Evolutionary conservation across 2,329 filamentous ascomycete genomes (phyloP), one percentile per base, ranked within the genome.

Genomic region (Aspergillus sp.): DNA sequence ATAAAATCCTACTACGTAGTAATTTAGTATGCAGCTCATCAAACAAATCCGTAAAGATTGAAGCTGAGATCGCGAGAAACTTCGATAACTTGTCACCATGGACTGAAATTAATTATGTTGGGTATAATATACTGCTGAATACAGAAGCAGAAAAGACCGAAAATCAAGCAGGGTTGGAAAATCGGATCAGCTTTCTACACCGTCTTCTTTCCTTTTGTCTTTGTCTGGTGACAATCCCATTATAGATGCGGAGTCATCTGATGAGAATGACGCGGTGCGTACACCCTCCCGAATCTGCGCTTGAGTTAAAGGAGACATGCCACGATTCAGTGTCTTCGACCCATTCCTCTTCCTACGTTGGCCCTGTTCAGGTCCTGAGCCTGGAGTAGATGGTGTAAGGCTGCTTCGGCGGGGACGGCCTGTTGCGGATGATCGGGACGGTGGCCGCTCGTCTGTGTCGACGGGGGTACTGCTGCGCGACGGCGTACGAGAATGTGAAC

Each of bases 391-490:
- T 5, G 68, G 62, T n/a, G 67, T 67, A 8, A 65, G 67, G 48
- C 73, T 75, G 36, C 74, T 68, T 24, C 75, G 69, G 17, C 74
- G 72, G 22, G 69, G 67, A 50, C 71, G 69, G 41, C 68, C 65
- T 13, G 66, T 64, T 32, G 64, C 60, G 5, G 71, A 72, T 15
- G 69, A 72, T 30, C 67, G 64, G 2, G 69, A 71, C 2, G 69
- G 66, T n/a, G 68, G 68, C n/a, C 71, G 68, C 18, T 77, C 75
- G 45, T 76, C 73, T 8, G 53, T 59, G 63, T 76, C 68, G 17
- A 73, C 60, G 26, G 72, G 69, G 30, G 75, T 78, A 24, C 70
- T 74, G 59, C 75, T 77, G 42, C 76, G 75, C 30, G 76, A 79
- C 3, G 75, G 72, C 7, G 70, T 76, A 15, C 74, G 71, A 1